Evolutionary conservation across 2,329 filamentous ascomycete genomes (phyloP).

Genomic region (Phyllosticta capitalensis): DNA sequence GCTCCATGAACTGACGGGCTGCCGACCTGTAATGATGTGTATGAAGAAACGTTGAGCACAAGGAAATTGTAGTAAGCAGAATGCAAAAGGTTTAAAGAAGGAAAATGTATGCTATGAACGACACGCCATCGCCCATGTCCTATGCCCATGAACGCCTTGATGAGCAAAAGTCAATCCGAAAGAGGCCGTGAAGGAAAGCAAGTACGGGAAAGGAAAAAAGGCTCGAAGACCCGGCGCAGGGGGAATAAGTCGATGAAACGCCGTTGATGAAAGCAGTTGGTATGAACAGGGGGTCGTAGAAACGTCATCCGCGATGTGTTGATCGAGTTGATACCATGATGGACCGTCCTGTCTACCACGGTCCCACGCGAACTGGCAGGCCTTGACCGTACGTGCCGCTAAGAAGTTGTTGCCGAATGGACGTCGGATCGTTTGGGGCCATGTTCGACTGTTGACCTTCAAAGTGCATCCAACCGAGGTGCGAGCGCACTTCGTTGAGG

Average conservation of each 20-base stretch:
- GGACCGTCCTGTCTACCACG: conserved; percentile 36
- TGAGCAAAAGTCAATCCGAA: background rate
- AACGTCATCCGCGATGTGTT: conserved; percentile 26
- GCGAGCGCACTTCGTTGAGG: conserved; percentile 63
- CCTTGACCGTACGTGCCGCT: conserved; percentile 47
- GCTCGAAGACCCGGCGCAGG: background rate
- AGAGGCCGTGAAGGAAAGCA: background rate
- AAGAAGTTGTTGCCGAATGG: conserved; percentile 39
- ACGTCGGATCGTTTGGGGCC: conserved; percentile 20
- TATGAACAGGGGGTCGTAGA: conserved; percentile 12
- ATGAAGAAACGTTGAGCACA: background rate
- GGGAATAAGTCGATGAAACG: background rate
- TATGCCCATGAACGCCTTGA: background rate
- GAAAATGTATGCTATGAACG: background rate
- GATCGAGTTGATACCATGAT: conserved; percentile 21
- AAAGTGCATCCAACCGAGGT: conserved; percentile 68
- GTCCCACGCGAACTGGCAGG: conserved; percentile 45
- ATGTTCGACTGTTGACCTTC: conserved; percentile 17
- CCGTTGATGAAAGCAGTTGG: background rate
- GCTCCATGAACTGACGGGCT: background rate
- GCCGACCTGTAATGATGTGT: background rate
- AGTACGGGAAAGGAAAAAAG: background rate
- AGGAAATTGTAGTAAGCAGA: background rate
- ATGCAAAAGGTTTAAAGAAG: background rate
- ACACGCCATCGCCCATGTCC: background rate